phyloP scores from a whole-genome alignment of 75 land plant species.

The Pseudotsuga menziesii region DNA sequence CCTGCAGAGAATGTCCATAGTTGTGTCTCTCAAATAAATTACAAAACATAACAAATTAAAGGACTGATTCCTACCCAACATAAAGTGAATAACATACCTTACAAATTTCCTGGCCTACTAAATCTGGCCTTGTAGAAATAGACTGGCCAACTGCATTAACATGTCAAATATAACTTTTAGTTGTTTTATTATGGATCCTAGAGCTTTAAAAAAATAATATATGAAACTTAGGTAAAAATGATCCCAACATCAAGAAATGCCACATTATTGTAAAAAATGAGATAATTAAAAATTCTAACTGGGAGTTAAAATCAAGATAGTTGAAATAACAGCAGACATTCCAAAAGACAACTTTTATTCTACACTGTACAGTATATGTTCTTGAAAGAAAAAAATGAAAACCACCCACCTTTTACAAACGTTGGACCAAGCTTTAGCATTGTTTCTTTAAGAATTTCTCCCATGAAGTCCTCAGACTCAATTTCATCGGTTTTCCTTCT shows the following conservation, averaged over 20 bases:
- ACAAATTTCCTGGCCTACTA: constrained; percentile 76
- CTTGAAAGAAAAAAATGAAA: background rate
- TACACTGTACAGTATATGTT: background rate
- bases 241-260: background rate
- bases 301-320: background rate
- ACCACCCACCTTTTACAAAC: constrained; percentile 75
- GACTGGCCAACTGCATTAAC: constrained; percentile 92
- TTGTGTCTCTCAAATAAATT: no score
- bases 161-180: constrained; percentile 11
- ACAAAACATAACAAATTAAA: no score
- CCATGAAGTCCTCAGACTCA: constrained; percentile 34
- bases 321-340: background rate
- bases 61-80: background rate
- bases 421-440: constrained; percentile 86
- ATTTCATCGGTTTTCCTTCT: constrained; percentile 15
- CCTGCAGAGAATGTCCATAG: no score
- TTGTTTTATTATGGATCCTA: background rate
- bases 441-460: constrained; percentile 70
- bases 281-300: constrained; percentile 8
- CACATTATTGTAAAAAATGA: background rate
- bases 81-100: constrained; percentile 43
- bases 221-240: background rate
- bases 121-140: constrained; percentile 94
- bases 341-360: background rate
- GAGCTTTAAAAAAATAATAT: background rate